phyloP scores from a whole-genome alignment of 2,329 filamentous ascomycete species.

The Aspergillus phoenicis region DNA sequence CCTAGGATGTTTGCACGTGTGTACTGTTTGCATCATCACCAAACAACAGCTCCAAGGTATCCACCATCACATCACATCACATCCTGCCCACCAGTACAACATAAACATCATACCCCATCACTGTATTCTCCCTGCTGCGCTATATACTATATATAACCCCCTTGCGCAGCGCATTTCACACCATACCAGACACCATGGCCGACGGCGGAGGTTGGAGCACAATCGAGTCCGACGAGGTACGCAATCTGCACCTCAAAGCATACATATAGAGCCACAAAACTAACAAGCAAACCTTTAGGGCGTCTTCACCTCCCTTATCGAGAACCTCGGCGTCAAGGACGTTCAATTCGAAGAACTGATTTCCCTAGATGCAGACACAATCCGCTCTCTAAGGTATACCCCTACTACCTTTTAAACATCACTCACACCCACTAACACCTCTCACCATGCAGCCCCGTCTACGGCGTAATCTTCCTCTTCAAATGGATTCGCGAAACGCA shows the following conservation, averaged over 20 bases:
- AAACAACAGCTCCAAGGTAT: slow-evolving; percentile 7
- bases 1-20: neutral
- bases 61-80: slow-evolving; percentile 1
- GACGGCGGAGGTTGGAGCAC: slow-evolving; percentile 80
- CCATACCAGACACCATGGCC: slow-evolving; percentile 60
- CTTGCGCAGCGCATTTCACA: neutral
- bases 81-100: neutral
- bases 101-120: neutral
- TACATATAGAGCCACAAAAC: slow-evolving; percentile 18
- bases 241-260: slow-evolving; percentile 32
- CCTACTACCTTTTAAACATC: slow-evolving; percentile 2
- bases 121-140: neutral
- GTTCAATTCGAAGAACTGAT: slow-evolving; percentile 98
- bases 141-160: neutral
- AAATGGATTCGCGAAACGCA: slow-evolving; percentile 69
- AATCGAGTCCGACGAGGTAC: slow-evolving; percentile 93
- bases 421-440: neutral
- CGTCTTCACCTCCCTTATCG: slow-evolving; percentile 95
- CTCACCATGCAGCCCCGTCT: slow-evolving; percentile 63
- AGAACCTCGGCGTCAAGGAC: slow-evolving; percentile 85
- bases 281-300: slow-evolving; percentile 57
- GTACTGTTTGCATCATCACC: slow-evolving; percentile 8
- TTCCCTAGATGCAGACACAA: slow-evolving; percentile 73
- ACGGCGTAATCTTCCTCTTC: slow-evolving; percentile 99
- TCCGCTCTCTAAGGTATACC: slow-evolving; percentile 45